Conservation (phyloP, 345 rosid genomes). For the Hibiscus tridactylites region DNA sequence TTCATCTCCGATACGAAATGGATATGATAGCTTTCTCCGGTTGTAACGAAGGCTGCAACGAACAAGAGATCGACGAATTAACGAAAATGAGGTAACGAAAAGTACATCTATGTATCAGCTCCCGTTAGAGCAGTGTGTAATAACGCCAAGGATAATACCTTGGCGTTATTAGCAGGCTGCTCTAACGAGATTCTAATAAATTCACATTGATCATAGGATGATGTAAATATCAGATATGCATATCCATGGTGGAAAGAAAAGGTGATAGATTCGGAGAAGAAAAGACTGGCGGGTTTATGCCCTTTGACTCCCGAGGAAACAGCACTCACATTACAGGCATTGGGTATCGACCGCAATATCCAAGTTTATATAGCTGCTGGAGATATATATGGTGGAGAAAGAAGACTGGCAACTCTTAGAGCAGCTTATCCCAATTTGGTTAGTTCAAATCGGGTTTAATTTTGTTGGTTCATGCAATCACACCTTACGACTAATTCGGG, state of each 20-base stretch:
- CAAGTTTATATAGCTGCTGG: slow-evolving; percentile 50
- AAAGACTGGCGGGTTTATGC: slow-evolving; percentile 42
- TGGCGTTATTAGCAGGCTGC: too few species aligned
- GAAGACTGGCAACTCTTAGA: slow-evolving; percentile 27
- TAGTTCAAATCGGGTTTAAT: neutral
- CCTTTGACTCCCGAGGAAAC: slow-evolving; percentile 53
- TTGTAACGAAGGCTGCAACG: slow-evolving; percentile 39
- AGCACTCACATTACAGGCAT: slow-evolving; percentile 32
- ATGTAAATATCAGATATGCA: slow-evolving; percentile 24
- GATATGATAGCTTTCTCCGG: slow-evolving; percentile 57
- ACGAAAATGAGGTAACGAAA: slow-evolving; percentile 36
- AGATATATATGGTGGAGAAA: slow-evolving; percentile 42
- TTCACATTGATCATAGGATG: neutral
- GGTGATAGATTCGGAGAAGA: slow-evolving; percentile 29
- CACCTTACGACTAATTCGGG: neutral
- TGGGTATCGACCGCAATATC: slow-evolving; percentile 32
- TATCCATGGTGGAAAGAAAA: slow-evolving; percentile 60
- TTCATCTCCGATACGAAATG: slow-evolving; percentile 55
- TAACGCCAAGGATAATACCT: too few species aligned
- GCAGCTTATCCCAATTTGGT: slow-evolving; percentile 38
- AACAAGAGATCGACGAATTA: slow-evolving; percentile 31
- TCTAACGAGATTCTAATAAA: too few species aligned
- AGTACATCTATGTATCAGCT: too few species aligned
- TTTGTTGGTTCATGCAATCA: neutral
- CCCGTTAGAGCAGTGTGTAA: too few species aligned